Base-by-base conservation (phyloP, 805 yeast species). In the Metschnikowia similis region DNA sequence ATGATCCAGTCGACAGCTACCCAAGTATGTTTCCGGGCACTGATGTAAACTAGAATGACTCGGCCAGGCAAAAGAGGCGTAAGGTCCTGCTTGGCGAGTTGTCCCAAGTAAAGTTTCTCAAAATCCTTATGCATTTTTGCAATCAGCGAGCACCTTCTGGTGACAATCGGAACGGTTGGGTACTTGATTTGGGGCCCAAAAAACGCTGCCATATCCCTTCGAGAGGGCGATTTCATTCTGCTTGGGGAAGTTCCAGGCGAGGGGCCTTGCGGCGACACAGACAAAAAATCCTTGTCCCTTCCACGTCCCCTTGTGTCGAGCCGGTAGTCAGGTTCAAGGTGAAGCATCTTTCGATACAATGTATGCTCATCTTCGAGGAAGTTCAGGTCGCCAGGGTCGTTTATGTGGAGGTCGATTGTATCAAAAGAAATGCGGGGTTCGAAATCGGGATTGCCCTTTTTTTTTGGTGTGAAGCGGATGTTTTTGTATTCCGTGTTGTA, bases 1-100 rank as follows among this genome's bases (percentile, higher is more conserved):
- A 86, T 66, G 6, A 81, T 70, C 84, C 87, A 87, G 63, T 87
- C 96, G 28, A 87, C 65, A 1, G 89, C 83, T 9, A 85, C 89
- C 96, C 96, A 87, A 0, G 94, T 84, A 67, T 87, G 92, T 48
- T 71, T 75, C 51, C 92, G 70, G 2, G 89, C 95, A 56, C 83
- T 75, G 30, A 87, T 71, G 60, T 85, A 85, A 29, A 84, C 82
- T 62, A 87, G 60, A 5, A 86, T 71, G 1, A 77, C 76, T 58
- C 90, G 71, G 35, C 72, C 70, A 0, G 82, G 82, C 41, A 81
- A 63, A 0, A 75, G 71, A 0, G 80, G 77, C 13, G 55, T 55
- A 21, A 61, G 45, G 29, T 59, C 58, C 28, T 57, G 53, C 16
- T 65, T 60, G 32, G 61, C 55, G 29, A 75, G 53, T 40, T 70